Evolutionary conservation across 371 early-diverging fungal genomes (phyloP).

Genomic region (Batkoa obscura): DNA sequence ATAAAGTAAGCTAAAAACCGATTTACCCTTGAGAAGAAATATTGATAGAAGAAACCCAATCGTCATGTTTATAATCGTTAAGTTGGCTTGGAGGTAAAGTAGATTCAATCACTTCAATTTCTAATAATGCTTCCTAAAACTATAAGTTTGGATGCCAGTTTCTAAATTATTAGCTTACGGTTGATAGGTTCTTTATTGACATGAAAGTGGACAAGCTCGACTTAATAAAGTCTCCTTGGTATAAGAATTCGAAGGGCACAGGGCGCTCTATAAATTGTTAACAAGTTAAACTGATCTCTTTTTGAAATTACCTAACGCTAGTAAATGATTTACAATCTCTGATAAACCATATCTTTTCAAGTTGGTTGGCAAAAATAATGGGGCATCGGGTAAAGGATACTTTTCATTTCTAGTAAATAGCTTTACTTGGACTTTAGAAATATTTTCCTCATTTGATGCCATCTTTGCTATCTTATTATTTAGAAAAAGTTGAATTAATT

Average conservation of each 20-base stretch:
- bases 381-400: constrained; percentile 53
- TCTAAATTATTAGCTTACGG: constrained; percentile 22
- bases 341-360: constrained; percentile 74
- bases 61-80: constrained; percentile 66
- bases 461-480: background rate
- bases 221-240: constrained; percentile 70
- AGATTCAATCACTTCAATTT: constrained; percentile 80
- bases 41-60: constrained; percentile 76
- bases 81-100: constrained; percentile 65
- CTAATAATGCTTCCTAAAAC: constrained; percentile 55
- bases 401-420: constrained; percentile 53
- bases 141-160: background rate
- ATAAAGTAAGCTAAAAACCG: background rate
- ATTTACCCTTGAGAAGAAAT: constrained; percentile 3
- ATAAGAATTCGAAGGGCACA: constrained; percentile 80
- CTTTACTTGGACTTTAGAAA: constrained; percentile 63
- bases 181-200: constrained; percentile 42
- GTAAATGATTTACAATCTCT: constrained; percentile 76
- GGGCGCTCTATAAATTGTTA: constrained; percentile 47
- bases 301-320: constrained; percentile 25
- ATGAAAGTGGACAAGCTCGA: constrained; percentile 56
- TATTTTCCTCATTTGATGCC: background rate
- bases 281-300: constrained; percentile 25
- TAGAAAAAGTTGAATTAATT: background rate
- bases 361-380: constrained; percentile 66